Evolutionary conservation across 139 green algal genomes (phyloP), one percentile per base, ranked within the genome.

Genomic region (Zygnema circumcarinatum): DNA sequence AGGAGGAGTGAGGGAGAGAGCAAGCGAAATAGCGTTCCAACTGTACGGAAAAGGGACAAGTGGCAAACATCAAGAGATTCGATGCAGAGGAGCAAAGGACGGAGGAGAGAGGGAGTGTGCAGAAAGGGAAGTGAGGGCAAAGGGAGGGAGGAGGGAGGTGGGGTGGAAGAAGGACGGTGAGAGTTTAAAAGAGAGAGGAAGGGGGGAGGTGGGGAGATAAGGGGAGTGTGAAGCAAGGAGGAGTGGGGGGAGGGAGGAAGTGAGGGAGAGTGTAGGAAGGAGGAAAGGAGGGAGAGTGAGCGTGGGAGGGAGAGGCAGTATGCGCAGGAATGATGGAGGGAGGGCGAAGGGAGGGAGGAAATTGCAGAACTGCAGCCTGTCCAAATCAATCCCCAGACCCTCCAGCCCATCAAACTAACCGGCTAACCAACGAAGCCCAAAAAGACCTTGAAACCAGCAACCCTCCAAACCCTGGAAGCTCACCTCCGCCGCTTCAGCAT

Each of bases 11-110:
- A 40, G 36, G 35, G 36, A 40, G 35, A 78, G 35, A 25, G 16
- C 3, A 41, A 41, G 36, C 7, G 69, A 78, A n/a, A n/a, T n/a
- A n/a, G n/a, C n/a, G n/a, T n/a, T n/a, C n/a, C n/a, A n/a, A n/a
- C n/a, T n/a, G n/a, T n/a, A n/a, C n/a, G 56, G 29, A 72, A 72
- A 31, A 29, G 56, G 56, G 29, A 29, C 25, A 29, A 29, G 56
- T 72, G 56, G 56, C 25, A 72, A 72, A 72, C 56, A 72, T 25
- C 56, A 72, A 29, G 56, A 29, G 56, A 72, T 31, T n/a, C n/a
- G n/a, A n/a, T n/a, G n/a, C n/a, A n/a, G n/a, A n/a, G n/a, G n/a
- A n/a, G n/a, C n/a, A n/a, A n/a, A n/a, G n/a, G n/a, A n/a, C n/a
- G n/a, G 36, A 52, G 69, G 69, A 62, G 16, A 62, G 69, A 78